Conservation (phyloP, 352 stramenopile species). For the Pythium grandisporangium region DNA sequence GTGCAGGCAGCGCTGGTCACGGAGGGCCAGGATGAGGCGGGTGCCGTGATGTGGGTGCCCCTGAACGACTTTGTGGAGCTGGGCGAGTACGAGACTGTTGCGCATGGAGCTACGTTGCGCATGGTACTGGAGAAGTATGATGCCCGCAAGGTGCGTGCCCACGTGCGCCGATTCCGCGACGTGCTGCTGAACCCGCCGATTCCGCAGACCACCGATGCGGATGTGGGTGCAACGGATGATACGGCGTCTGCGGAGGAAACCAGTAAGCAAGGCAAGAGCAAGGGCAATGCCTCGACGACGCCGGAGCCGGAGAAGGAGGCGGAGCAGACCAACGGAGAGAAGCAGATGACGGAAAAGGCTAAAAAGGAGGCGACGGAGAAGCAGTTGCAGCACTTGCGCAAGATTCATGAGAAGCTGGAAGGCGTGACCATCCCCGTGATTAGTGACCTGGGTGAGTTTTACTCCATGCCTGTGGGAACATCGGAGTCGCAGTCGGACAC, state of each 20-base stretch:
- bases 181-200: constrained; percentile 78
- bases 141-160: constrained; percentile 68
- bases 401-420: constrained; percentile 81
- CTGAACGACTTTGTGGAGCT: constrained; percentile 86
- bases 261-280: constrained; percentile 16
- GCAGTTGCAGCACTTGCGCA: constrained; percentile 65
- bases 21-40: too few species aligned
- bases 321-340: constrained; percentile 14
- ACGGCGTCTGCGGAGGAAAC: constrained; percentile 13
- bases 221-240: constrained; percentile 10
- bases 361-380: constrained; percentile 72
- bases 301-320: constrained; percentile 11
- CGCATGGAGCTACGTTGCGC: constrained; percentile 49
- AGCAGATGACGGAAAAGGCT: constrained; percentile 32
- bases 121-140: constrained; percentile 87
- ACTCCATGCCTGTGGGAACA: constrained; percentile 25
- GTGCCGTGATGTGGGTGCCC: constrained; percentile 28
- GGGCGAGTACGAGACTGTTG: constrained; percentile 63
- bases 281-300: too few species aligned
- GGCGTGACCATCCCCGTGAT: constrained; percentile 58
- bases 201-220: constrained; percentile 26
- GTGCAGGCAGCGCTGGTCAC: constrained; percentile 18
- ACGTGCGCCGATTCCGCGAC: constrained; percentile 80
- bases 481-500: constrained; percentile 21
- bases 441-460: constrained; percentile 59